phyloP scores from a whole-genome alignment of 306 rosid genomes.

The Cicer bijugum region DNA sequence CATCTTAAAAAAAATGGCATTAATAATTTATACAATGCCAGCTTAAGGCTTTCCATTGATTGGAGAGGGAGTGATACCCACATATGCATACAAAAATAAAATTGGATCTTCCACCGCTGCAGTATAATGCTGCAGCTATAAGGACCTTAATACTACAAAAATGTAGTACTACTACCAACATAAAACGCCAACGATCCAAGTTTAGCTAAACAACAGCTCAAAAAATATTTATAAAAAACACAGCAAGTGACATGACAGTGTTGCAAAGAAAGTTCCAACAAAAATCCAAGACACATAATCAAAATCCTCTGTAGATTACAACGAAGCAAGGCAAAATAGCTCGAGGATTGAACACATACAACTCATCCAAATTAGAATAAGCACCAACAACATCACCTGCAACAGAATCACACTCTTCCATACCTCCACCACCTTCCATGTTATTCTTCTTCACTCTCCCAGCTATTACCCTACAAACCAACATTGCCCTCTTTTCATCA shows the following conservation, averaged over 20 bases:
- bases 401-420: slow-evolving; percentile 83
- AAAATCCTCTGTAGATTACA: slow-evolving; percentile 81
- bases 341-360: slow-evolving; percentile 71
- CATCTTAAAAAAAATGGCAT: no score
- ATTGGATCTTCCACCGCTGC: no score
- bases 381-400: slow-evolving; percentile 71
- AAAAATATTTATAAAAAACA: not conserved
- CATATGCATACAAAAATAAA: slow-evolving; percentile 37
- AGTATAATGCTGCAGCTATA: no score
- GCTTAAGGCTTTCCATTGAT: slow-evolving; percentile 39
- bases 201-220: slow-evolving; percentile 31
- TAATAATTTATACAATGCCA: slow-evolving; percentile 35
- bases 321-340: slow-evolving; percentile 99
- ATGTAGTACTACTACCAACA: slow-evolving; percentile 29
- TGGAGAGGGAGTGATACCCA: slow-evolving; percentile 35
- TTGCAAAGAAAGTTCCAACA: slow-evolving; percentile 25
- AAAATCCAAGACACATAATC: slow-evolving; percentile 37
- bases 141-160: slow-evolving; percentile 15
- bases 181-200: not conserved
- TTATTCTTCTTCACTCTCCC: slow-evolving; percentile 89
- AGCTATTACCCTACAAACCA: slow-evolving; percentile 96
- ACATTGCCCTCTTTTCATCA: slow-evolving; percentile 76
- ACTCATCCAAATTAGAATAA: slow-evolving; percentile 90
- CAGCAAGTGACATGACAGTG: not conserved
- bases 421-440: slow-evolving; percentile 50